Evolutionary conservation across 73 alveolate species (phyloP).

Genomic region (Tetrahymena elliotti): DNA sequence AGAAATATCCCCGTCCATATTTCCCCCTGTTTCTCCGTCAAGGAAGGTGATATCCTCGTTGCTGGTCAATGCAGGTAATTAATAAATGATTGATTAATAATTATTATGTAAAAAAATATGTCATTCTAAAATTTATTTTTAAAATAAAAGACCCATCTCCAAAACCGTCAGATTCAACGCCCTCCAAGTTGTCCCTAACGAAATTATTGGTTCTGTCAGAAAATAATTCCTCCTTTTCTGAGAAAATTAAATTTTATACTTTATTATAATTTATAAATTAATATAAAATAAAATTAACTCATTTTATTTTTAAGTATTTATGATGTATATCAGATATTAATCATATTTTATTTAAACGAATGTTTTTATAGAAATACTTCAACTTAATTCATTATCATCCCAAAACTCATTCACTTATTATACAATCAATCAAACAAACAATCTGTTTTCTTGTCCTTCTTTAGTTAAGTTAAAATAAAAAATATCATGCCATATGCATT

Average conservation of each 20-base stretch:
- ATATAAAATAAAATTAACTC: background rate
- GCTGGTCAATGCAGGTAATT: conserved; percentile 95
- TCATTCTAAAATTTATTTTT: background rate
- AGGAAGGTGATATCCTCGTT: conserved; percentile 97
- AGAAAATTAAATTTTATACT: conserved; percentile 1
- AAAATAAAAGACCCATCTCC: conserved; percentile 77
- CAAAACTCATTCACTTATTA: background rate
- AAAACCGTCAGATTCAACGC: conserved; percentile 99
- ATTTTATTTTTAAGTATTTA: background rate
- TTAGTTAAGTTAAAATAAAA: too few species aligned
- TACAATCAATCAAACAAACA: background rate
- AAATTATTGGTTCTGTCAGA: conserved; percentile 88
- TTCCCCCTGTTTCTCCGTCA: conserved; percentile 83
- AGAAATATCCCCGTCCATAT: conserved; percentile 85
- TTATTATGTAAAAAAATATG: background rate
- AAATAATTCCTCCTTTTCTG: conserved; percentile 85
- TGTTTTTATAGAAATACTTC: background rate
- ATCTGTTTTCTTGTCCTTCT: too few species aligned
- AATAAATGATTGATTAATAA: background rate
- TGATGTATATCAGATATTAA: background rate
- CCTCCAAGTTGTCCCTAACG: conserved; percentile 84
- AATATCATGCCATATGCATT: too few species aligned
- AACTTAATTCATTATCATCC: background rate
- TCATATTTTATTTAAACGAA: background rate
- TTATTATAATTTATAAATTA: background rate